These are phyloP conservation scores for Stephania yunnanensis DNA, from an alignment of 164 flowering plant species.

Conservation along the genomic window DNA sequence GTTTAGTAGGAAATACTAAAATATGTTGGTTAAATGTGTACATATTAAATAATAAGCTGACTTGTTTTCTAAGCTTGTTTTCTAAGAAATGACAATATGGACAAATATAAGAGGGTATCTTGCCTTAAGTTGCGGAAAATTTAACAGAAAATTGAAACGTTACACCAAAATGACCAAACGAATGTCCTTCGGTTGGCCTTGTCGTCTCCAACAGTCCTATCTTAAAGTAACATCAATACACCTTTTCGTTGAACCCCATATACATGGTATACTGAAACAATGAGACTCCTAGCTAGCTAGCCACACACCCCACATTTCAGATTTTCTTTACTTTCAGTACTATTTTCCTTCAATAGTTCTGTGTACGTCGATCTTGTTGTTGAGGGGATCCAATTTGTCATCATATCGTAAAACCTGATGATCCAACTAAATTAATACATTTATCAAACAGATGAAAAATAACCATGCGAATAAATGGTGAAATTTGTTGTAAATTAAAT, in stretches of 20 bases:
- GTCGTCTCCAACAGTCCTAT: not conserved
- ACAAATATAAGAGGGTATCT: not conserved
- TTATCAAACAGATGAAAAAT: no score
- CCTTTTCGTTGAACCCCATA: not conserved
- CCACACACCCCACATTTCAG: not conserved
- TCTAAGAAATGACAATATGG: not conserved
- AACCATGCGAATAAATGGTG: no score
- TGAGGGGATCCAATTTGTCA: no score
- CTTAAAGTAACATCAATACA: constrained; percentile 2
- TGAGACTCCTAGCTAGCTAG: not conserved
- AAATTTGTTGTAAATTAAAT: no score
- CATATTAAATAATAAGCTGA: not conserved
- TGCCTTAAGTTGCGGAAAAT: not conserved
- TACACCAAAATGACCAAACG: not conserved
- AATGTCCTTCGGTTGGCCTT: no score
- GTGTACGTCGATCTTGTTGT: no score
- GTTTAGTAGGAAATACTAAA: not conserved
- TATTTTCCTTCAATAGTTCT: no score
- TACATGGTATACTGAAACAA: not conserved
- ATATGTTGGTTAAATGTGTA: not conserved
- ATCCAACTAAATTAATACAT: no score
- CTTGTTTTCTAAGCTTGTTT: not conserved
- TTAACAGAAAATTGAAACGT: not conserved
- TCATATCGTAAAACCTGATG: no score
- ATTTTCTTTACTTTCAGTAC: no score